phyloP scores from a whole-genome alignment of 345 rosid species.

The Noccaea caerulescens region DNA sequence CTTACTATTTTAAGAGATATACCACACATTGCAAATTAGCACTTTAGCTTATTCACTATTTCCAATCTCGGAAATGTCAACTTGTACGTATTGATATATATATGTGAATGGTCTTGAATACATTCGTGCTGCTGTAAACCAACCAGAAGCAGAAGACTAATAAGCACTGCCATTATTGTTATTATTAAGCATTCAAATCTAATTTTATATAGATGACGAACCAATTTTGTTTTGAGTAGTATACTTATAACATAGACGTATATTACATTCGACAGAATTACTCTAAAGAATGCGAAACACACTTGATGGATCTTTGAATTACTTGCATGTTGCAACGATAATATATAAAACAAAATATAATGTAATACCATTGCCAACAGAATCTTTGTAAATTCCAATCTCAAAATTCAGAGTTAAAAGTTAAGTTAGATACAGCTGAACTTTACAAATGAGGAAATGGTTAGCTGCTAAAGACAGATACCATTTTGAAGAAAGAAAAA shows the following conservation, averaged over 20 bases:
- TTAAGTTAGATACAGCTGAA: not conserved
- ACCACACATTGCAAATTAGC: not conserved
- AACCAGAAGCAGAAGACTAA: not conserved
- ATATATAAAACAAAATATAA: not conserved
- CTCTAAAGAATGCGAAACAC: not conserved
- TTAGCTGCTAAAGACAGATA: too few relatives aligned
- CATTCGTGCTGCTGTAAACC: not conserved
- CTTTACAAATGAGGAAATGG: not conserved
- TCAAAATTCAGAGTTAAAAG: not conserved
- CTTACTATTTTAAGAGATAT: constrained; percentile 35
- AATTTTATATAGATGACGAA: not conserved
- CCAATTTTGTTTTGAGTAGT: not conserved
- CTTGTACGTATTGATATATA: not conserved
- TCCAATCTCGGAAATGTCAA: not conserved
- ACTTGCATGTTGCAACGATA: not conserved
- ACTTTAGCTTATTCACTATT: constrained; percentile 12
- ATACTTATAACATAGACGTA: not conserved
- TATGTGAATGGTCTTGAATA: not conserved
- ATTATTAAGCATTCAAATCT: not conserved
- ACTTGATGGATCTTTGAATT: not conserved
- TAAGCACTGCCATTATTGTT: not conserved
- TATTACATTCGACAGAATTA: not conserved
- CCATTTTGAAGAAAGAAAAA: too few relatives aligned
- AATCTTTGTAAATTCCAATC: not conserved
- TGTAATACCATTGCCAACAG: not conserved